A percentile compares a stretch with the other conserved stretches of the same genome.
Evolutionary conservation across 768 basidiomycete genomes (phyloP).

Genomic region (Collybia nuda): DNA sequence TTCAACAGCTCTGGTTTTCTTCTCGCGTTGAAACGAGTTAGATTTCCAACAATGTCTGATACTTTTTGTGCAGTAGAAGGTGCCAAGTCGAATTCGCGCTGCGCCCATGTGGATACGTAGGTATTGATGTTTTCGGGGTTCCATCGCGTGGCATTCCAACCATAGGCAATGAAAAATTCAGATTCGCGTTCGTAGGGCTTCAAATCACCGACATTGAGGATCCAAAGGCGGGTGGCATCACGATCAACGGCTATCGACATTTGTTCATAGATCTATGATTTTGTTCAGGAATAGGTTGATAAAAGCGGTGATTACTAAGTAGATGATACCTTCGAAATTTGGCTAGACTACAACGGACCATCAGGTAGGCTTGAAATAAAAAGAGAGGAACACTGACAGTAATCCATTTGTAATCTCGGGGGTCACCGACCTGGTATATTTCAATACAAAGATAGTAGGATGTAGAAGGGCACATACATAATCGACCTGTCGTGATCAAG

Average conservation of each 20-base stretch:
- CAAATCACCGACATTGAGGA: conserved; percentile 75
- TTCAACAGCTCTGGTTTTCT: conserved; percentile 69
- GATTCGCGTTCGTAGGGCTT: conserved; percentile 73
- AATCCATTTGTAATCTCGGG: conserved; percentile 74
- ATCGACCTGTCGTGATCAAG: conserved; percentile 35
- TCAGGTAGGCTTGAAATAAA: neutral
- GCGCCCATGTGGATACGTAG: conserved; percentile 60
- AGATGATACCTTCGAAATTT: conserved; percentile 45
- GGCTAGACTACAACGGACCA: conserved; percentile 38
- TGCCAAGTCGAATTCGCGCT: conserved; percentile 59
- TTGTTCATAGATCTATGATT: conserved; percentile 57
- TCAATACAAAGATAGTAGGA: neutral
- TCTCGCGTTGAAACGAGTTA: conserved; percentile 56
- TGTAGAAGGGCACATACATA: conserved; percentile 30
- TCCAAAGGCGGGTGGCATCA: conserved; percentile 61
- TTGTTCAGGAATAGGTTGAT: neutral
- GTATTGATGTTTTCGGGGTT: conserved; percentile 48
- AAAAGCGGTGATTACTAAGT: neutral
- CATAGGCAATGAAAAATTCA: conserved; percentile 67
- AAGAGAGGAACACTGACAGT: conserved; percentile 32
- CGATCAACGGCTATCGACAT: conserved; percentile 64
- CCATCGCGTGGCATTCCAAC: conserved; percentile 61
- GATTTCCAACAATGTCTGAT: conserved; percentile 52
- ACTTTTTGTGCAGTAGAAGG: conserved; percentile 38
- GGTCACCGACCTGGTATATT: conserved; percentile 55